These are phyloP conservation scores for Rhododendron williamsianum DNA, from an alignment of 148 eudicot genomes.

Conservation along the genomic window DNA sequence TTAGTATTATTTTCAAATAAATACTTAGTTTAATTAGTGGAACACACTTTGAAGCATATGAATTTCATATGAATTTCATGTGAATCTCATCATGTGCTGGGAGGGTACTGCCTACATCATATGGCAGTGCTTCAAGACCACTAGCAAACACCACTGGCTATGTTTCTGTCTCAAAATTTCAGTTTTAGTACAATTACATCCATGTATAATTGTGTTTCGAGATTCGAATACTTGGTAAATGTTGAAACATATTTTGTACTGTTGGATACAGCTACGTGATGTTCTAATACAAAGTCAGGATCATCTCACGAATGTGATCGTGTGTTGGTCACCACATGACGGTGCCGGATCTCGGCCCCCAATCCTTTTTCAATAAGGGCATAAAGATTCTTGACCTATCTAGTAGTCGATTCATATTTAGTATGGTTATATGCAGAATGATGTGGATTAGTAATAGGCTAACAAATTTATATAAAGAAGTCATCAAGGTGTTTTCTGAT, in stretches of 20 bases:
- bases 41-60: too few species aligned
- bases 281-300: neutral
- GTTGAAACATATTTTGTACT: neutral
- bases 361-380: too few species aligned
- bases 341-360: neutral
- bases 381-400: neutral
- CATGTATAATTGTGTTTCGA: neutral
- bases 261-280: neutral
- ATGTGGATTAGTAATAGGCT: neutral
- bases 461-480: neutral
- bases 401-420: neutral
- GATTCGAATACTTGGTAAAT: neutral
- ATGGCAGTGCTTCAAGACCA: too few species aligned
- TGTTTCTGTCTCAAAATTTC: neutral
- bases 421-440: neutral
- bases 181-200: neutral
- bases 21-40: too few species aligned
- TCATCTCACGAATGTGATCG: neutral
- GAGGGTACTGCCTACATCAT: too few species aligned
- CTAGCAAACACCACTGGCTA: neutral
- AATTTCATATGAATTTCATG: too few species aligned
- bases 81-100: neutral
- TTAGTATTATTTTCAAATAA: too few species aligned
- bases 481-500: neutral
- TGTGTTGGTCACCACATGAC: neutral